Evolutionary conservation across 768 basidiomycete genomes (phyloP), one percentile per base, ranked within the genome.

Genomic region (Boletus tylopilopsis): DNA sequence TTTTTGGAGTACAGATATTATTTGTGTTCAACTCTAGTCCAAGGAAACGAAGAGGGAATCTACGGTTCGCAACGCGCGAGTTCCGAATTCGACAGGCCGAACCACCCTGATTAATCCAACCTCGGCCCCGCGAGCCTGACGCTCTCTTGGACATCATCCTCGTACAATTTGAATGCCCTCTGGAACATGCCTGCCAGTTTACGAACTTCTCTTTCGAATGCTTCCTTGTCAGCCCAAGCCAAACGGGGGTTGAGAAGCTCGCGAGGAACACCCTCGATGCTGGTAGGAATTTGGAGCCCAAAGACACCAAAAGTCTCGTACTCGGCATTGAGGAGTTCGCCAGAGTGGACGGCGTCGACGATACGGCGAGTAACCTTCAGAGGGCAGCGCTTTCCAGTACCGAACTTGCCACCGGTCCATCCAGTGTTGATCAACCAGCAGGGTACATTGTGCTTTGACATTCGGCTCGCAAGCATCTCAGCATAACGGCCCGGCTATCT

Each of bases 401-500:
- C 95, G 68, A 83, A 99, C 70, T 91, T 92, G 68, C 95, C 95
- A 48, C 90, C 87, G 45, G 90, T 87, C 91, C 91, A 94, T 54
- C 90, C 95, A 3, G 95, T 99, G 85, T 99, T 98, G 82, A 99
- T 89, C 65, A 98, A 79, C 92, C 93, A 99, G 77, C 94, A 96
- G 71, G 93, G 72, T 60, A 94, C 93, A 47, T 90, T 79, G 75
- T 89, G 77, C 70, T 84, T 81, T 49, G 84, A 72, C 94, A 99
- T 98, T 62, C 89, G 84, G 58, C 91, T 86, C 0, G 95, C 93
- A 58, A 99, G 78, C 96, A 99, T 99, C 70, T 87, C 79, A 35
- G 96, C 95, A 71, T 99, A 99, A 54, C 94, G 87, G 30, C 89
- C 82, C 38, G 94, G 94, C 84, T 86, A 57, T 30, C n/a, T 44